Base-by-base conservation (phyloP, 2,329 filamentous ascomycete genomes). In the Calonectria pauciramosa region DNA sequence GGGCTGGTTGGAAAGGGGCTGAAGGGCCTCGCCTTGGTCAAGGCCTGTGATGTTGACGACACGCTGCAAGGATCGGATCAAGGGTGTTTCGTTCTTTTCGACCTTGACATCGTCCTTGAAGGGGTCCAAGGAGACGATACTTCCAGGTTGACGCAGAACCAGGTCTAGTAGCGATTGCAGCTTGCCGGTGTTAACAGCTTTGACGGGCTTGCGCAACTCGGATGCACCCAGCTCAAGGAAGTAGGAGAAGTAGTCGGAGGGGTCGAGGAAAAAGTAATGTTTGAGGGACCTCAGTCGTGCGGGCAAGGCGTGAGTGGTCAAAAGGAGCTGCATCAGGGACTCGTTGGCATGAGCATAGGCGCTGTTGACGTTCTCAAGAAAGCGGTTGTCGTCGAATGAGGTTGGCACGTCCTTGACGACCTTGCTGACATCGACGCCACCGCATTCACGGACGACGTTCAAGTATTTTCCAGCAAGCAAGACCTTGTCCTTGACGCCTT, bases 31-130 rank as follows among this genome's bases (percentile, higher is more conserved):
- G 76, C 96, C 95, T 84, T 97, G 94, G 80, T 99, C 96, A 75
- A 99, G 95, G 56, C 97, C 97, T 4, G 96, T 97, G 77, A 99
- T 98, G 82, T 96, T 98, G 77, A 99, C 96, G 68, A 99, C 96
- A 68, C 96, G 94, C 90, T 98, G 98, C 73, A 99, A 88, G 87
- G 96, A 97, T 82, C 97, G 97, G 16, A 96, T 97, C 59, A 99
- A 91, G 8, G 95, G 95, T 49, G 96, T 93, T 80, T 98, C 96
- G 83, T 98, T 98, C 94, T 99, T 98, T 81, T 96, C 94, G 28
- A 99, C 95, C 85, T 97, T 98, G 84, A 99, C 95, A 82, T 99
- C 96, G 86, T 99, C 97, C 83, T 99, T 99, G 89, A 98, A 99
- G 0, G 96, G 96, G 83, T 99, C 97, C 72, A 98, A 91, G 0